Percentiles rank a stretch among this genome's conserved stretches.
Evolutionary conservation across 495 filamentous ascomycete genomes (phyloP).

Genomic region (Xylaria curta): DNA sequence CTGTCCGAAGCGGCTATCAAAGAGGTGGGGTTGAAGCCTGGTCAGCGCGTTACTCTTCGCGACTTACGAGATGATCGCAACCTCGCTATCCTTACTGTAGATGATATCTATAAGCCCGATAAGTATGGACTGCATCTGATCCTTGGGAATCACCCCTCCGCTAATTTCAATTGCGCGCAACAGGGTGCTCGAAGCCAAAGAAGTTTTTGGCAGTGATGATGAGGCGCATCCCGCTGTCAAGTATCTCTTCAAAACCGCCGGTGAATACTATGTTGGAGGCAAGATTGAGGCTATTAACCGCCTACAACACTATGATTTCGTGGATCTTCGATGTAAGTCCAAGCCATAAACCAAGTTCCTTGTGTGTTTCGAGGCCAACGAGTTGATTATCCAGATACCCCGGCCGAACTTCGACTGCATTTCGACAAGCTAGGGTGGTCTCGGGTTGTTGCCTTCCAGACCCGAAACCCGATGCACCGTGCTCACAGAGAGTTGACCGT

Average conservation of each 20-base stretch:
- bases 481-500: slow-evolving; percentile 97
- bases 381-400: slow-evolving; percentile 68
- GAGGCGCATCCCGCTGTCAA: slow-evolving; percentile 91
- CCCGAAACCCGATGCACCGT: slow-evolving; percentile 97
- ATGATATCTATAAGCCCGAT: slow-evolving; percentile 95
- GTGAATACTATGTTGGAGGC: slow-evolving; percentile 93
- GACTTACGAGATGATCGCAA: slow-evolving; percentile 97
- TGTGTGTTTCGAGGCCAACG: slow-evolving; percentile 23
- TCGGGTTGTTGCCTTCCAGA: slow-evolving; percentile 97
- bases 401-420: slow-evolving; percentile 91
- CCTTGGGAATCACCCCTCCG: slow-evolving; percentile 30
- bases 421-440: slow-evolving; percentile 99
- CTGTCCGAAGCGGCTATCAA: slow-evolving; percentile 75
- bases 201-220: slow-evolving; percentile 93
- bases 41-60: slow-evolving; percentile 81
- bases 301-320: slow-evolving; percentile 98
- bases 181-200: slow-evolving; percentile 85
- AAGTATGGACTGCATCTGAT: slow-evolving; percentile 68
- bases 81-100: slow-evolving; percentile 92
- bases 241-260: slow-evolving; percentile 78
- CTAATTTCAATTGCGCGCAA: slow-evolving; percentile 45
- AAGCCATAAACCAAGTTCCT: not conserved
- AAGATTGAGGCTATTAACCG: slow-evolving; percentile 93
- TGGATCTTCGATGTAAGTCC: slow-evolving; percentile 85
- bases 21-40: slow-evolving; percentile 73